Conservation (phyloP, 148 eudicot genomes). For the Pharnaceum exiguum region DNA sequence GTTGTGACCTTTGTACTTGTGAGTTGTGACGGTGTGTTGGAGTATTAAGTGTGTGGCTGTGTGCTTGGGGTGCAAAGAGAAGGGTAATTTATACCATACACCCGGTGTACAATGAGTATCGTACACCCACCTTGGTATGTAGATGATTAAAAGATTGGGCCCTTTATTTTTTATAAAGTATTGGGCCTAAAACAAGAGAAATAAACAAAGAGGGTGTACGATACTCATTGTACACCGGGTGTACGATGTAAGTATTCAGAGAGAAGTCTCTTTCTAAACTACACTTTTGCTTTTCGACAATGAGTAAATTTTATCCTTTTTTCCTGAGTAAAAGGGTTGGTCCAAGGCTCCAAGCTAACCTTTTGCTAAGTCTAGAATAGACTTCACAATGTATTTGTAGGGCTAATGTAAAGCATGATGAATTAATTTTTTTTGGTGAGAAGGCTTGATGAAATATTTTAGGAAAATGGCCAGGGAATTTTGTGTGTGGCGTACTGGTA, state of each 20-base stretch:
- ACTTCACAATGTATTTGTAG: background rate
- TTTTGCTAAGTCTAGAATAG: constrained; percentile 11
- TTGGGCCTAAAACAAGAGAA: too few species aligned
- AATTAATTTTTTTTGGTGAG: background rate
- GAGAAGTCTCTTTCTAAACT: constrained; percentile 21
- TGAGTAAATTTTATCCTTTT: background rate
- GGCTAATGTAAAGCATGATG: background rate
- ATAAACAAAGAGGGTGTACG: too few species aligned
- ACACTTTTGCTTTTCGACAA: background rate
- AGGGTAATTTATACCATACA: too few species aligned
- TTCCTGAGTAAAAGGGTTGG: background rate
- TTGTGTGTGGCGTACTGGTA: constrained; percentile 3
- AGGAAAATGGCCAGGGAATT: constrained; percentile 18
- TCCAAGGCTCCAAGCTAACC: constrained; percentile 14
- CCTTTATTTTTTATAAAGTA: too few species aligned
- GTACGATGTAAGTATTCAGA: too few species aligned
- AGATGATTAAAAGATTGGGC: too few species aligned
- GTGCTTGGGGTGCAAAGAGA: constrained; percentile 23
- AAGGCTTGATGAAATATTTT: constrained; percentile 1
- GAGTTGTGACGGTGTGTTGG: background rate
- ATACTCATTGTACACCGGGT: too few species aligned
- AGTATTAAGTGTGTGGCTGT: constrained; percentile 11
- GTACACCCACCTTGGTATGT: too few species aligned
- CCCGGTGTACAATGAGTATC: too few species aligned
- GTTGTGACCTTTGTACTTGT: background rate